These are phyloP conservation scores for Odontarrhena argentea DNA, from an alignment of 345 rosid species.

Conservation along the genomic window DNA sequence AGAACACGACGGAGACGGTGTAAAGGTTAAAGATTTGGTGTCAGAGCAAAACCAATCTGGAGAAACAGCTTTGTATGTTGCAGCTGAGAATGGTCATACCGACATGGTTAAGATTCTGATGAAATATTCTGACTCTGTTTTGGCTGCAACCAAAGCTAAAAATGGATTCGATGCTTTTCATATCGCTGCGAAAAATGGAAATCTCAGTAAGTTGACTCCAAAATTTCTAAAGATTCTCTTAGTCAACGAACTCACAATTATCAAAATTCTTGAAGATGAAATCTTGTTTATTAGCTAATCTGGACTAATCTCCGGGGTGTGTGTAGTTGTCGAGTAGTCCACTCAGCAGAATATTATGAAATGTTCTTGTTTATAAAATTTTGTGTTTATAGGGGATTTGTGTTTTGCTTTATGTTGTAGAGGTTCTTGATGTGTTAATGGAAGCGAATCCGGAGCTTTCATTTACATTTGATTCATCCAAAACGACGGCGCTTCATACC, in stretches of 20 bases:
- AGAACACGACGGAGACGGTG: conserved; percentile 43
- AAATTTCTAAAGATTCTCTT: neutral
- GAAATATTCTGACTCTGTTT: conserved; percentile 52
- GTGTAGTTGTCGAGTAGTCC: no score
- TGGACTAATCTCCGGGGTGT: no score
- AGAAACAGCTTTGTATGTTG: conserved; percentile 82
- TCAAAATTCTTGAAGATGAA: neutral
- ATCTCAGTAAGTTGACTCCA: conserved; percentile 55
- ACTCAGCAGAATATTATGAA: no score
- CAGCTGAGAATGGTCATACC: conserved; percentile 67
- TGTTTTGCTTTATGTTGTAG: conserved; percentile 42
- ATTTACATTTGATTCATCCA: conserved; percentile 71
- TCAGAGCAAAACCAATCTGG: conserved; percentile 81
- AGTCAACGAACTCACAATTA: neutral
- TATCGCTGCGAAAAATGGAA: conserved; percentile 85
- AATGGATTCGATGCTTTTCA: conserved; percentile 90
- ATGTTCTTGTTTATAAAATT: no score
- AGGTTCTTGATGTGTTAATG: conserved; percentile 62
- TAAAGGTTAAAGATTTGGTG: conserved; percentile 51
- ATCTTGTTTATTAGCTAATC: neutral
- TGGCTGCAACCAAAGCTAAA: conserved; percentile 71
- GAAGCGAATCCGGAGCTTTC: conserved; percentile 66
- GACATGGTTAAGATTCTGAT: conserved; percentile 70
- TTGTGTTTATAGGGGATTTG: neutral
- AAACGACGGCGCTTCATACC: conserved; percentile 78